Evolutionary conservation across 805 yeast species (phyloP).

Genomic region (Candida tammaniensis): DNA sequence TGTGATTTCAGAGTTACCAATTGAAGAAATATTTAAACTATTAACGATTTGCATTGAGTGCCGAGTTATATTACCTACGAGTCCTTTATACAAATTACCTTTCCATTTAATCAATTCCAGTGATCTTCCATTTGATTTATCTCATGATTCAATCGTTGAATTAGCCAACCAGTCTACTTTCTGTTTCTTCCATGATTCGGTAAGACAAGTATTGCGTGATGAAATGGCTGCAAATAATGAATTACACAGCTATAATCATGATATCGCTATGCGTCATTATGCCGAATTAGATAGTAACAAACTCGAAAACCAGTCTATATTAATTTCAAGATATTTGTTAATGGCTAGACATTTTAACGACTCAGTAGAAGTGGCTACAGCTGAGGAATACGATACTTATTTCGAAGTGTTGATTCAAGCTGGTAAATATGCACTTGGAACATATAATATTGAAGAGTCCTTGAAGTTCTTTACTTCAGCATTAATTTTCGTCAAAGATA

Average conservation of each 20-base stretch:
- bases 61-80: slow-evolving; percentile 34
- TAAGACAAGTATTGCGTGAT: slow-evolving; percentile 29
- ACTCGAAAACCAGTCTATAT: background rate
- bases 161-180: slow-evolving; percentile 36
- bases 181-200: slow-evolving; percentile 40
- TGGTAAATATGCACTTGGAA: slow-evolving; percentile 42
- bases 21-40: slow-evolving; percentile 28
- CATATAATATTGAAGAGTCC: slow-evolving; percentile 41
- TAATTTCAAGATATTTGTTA: slow-evolving; percentile 20
- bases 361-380: slow-evolving; percentile 30
- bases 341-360: slow-evolving; percentile 40
- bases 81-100: slow-evolving; percentile 47
- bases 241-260: slow-evolving; percentile 29
- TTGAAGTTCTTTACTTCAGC: slow-evolving; percentile 39
- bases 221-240: slow-evolving; percentile 24
- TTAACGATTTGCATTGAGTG: slow-evolving; percentile 31
- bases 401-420: slow-evolving; percentile 40
- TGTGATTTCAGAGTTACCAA: slow-evolving; percentile 32
- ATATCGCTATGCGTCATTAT: slow-evolving; percentile 42
- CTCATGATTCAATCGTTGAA: slow-evolving; percentile 28
- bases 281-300: slow-evolving; percentile 16
- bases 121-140: slow-evolving; percentile 26
- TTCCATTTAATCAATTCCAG: slow-evolving; percentile 29
- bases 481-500: slow-evolving; percentile 19
- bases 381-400: slow-evolving; percentile 35